These are phyloP conservation scores for Haplographium delicatum DNA, from an alignment of 495 filamentous ascomycete species.

Conservation along the genomic window DNA sequence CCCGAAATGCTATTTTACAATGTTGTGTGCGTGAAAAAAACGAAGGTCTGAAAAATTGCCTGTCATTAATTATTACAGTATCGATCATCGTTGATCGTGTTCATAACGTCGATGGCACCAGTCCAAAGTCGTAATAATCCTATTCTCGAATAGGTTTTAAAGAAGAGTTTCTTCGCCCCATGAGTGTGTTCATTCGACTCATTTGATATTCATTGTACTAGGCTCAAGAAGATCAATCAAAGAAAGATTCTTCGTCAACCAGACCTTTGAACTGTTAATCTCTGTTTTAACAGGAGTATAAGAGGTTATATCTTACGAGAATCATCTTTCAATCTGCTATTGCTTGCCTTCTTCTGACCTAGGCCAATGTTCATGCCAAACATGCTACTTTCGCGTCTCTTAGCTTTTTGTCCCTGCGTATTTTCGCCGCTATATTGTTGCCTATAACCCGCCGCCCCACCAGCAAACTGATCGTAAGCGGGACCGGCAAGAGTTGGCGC, in stretches of 20 bases:
- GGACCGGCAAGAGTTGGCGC: conserved; percentile 36
- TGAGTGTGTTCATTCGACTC: neutral
- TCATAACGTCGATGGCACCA: conserved; percentile 13
- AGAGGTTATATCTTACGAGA: conserved; percentile 15
- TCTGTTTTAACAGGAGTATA: neutral
- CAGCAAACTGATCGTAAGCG: conserved; percentile 25
- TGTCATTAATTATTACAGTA: conserved; percentile 20
- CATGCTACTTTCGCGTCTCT: conserved; percentile 55
- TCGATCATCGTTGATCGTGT: conserved; percentile 7
- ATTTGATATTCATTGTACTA: neutral
- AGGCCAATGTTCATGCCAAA: conserved; percentile 40
- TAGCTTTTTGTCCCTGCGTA: conserved; percentile 39
- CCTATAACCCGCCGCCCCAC: conserved; percentile 25
- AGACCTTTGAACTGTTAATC: conserved; percentile 14
- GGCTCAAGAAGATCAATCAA: conserved; percentile 16
- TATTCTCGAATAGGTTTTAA: neutral
- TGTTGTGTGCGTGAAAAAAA: neutral
- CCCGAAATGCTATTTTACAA: neutral
- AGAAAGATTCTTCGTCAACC: conserved; percentile 27
- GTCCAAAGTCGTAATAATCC: conserved; percentile 18
- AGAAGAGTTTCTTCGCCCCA: neutral
- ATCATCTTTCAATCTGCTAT: conserved; percentile 18
- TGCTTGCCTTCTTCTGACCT: conserved; percentile 17
- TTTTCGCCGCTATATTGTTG: conserved; percentile 15
- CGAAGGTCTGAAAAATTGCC: neutral